Evolutionary conservation across 129 eudicot species (phyloP).

Genomic region (Scalesia atractyloides): DNA sequence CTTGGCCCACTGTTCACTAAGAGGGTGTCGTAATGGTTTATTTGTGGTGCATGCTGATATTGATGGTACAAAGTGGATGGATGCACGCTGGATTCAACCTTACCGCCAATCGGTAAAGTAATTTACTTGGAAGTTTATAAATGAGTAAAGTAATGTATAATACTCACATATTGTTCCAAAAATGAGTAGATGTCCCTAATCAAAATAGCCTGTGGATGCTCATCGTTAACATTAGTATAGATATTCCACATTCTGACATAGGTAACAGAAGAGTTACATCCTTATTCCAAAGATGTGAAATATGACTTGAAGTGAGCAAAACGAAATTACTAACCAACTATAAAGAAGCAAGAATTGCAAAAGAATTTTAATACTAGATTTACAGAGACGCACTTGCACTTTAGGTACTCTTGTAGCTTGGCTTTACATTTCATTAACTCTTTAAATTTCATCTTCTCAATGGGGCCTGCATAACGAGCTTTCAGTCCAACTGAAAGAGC

Average conservation of each 20-base stretch:
- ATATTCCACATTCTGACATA: slow-evolving; percentile 76
- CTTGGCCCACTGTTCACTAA: no score
- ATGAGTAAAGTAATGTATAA: neutral
- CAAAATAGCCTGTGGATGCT: slow-evolving; percentile 58
- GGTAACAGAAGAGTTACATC: slow-evolving; percentile 81
- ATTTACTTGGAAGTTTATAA: neutral
- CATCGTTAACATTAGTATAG: slow-evolving; percentile 53
- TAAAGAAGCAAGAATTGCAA: neutral
- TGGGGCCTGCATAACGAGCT: slow-evolving; percentile 70
- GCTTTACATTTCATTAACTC: slow-evolving; percentile 89
- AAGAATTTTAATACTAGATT: neutral
- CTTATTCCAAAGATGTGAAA: slow-evolving; percentile 86
- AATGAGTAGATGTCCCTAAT: slow-evolving; percentile 71
- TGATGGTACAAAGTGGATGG: no score
- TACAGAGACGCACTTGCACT: slow-evolving; percentile 70
- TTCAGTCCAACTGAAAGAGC: slow-evolving; percentile 88
- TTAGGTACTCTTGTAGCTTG: slow-evolving; percentile 78
- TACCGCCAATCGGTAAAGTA: no score
- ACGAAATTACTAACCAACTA: neutral
- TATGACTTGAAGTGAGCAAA: slow-evolving; percentile 55
- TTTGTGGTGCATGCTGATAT: no score
- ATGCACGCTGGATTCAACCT: no score
- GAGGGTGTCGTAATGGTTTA: no score
- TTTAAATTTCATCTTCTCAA: slow-evolving; percentile 90
- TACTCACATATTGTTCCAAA: slow-evolving; percentile 90